Evolutionary conservation across 495 filamentous ascomycete species (phyloP).

Genomic region (Cladorrhinum samala): DNA sequence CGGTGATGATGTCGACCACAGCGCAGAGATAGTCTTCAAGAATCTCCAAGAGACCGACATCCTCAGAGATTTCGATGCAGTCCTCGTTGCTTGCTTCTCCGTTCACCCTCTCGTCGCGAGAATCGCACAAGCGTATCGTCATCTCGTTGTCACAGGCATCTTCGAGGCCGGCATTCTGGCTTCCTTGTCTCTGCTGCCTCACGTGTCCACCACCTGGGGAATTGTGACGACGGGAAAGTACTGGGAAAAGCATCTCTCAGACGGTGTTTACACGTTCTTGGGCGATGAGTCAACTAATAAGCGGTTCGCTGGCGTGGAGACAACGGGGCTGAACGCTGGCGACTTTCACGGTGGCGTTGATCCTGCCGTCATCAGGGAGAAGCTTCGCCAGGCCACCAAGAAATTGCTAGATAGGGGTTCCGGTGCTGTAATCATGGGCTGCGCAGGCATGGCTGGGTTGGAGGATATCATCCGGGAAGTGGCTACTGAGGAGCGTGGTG

Average conservation of each 20-base stretch:
- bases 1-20: slow-evolving; percentile 46
- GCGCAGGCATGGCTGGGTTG: slow-evolving; percentile 90
- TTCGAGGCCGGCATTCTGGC: slow-evolving; percentile 73
- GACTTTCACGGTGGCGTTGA: slow-evolving; percentile 68
- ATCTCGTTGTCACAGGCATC: slow-evolving; percentile 67
- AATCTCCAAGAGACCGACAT: slow-evolving; percentile 34
- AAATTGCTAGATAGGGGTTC: slow-evolving; percentile 55
- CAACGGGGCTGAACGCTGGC: slow-evolving; percentile 73
- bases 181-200: slow-evolving; percentile 43
- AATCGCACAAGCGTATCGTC: slow-evolving; percentile 38
- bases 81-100: slow-evolving; percentile 85
- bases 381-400: slow-evolving; percentile 64
- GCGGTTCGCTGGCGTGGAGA: slow-evolving; percentile 72
- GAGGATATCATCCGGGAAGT: slow-evolving; percentile 70
- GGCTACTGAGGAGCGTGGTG: slow-evolving; percentile 57
- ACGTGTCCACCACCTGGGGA: slow-evolving; percentile 59
- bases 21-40: slow-evolving; percentile 48
- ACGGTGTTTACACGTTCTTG: slow-evolving; percentile 53
- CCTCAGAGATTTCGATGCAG: slow-evolving; percentile 58
- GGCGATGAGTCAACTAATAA: slow-evolving; percentile 28
- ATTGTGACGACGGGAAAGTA: slow-evolving; percentile 82
- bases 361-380: slow-evolving; percentile 54
- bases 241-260: slow-evolving; percentile 68
- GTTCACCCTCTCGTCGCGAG: slow-evolving; percentile 71
- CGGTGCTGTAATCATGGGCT: slow-evolving; percentile 66